Conservation (phyloP, 208 protist genomes). For the Trichomonas tenax region DNA sequence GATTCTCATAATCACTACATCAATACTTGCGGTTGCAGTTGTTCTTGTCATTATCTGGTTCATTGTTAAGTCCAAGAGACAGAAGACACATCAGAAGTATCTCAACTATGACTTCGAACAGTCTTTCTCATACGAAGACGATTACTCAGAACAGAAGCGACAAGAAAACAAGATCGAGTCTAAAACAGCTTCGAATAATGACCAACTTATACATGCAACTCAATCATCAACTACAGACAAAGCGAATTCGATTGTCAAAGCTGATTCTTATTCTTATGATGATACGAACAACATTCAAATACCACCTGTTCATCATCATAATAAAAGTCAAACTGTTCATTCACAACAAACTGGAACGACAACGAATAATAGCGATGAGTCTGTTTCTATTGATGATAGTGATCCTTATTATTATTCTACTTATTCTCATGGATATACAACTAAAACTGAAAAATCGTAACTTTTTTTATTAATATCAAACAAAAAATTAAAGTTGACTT, state of each 20-base stretch:
- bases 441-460: too few relatives aligned
- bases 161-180: neutral
- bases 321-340: neutral
- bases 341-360: neutral
- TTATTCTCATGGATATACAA: too few relatives aligned
- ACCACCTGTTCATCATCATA: neutral
- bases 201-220: neutral
- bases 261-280: neutral
- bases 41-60: neutral
- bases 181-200: neutral
- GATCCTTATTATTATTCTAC: neutral
- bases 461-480: too few relatives aligned
- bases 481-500: too few relatives aligned
- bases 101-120: neutral
- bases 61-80: neutral
- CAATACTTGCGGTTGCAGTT: neutral
- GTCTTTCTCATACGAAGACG: neutral
- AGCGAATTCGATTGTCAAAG: neutral
- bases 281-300: neutral
- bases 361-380: neutral
- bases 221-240: neutral
- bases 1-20: neutral
- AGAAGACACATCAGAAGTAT: neutral
- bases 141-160: neutral
- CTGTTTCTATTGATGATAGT: neutral